Conservation (phyloP, 2,329 filamentous ascomycete species). For the Aureobasidium mangrovei region DNA sequence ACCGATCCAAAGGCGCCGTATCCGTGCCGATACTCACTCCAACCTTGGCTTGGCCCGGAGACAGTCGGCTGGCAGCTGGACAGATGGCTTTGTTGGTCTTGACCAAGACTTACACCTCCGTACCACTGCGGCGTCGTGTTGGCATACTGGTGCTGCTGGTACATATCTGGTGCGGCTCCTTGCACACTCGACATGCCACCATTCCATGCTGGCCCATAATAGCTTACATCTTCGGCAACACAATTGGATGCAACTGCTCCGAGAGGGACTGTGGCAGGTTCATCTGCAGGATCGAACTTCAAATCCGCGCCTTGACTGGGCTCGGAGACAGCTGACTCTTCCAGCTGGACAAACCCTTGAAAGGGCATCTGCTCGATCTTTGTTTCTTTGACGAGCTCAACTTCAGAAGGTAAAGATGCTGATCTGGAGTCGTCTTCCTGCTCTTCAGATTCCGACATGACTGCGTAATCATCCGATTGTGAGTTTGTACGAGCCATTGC, state of each 20-base stretch:
- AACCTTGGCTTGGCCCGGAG: not conserved
- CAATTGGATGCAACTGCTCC: not conserved
- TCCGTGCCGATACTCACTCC: constrained; percentile 3
- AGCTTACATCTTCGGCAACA: not conserved
- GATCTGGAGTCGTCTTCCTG: not conserved
- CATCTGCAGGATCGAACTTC: constrained; percentile 8
- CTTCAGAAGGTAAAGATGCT: not conserved
- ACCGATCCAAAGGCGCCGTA: not conserved
- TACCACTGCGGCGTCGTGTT: not conserved
- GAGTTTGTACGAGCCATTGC: not conserved
- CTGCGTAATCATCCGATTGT: not conserved
- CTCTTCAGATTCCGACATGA: not conserved
- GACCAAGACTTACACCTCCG: not conserved
- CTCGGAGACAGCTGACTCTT: not conserved
- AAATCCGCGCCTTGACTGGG: not conserved
- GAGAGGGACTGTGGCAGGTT: not conserved
- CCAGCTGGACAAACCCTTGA: not conserved
- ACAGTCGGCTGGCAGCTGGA: not conserved
- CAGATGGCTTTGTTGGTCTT: not conserved
- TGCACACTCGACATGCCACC: not conserved
- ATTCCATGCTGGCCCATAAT: not conserved
- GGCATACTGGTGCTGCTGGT: constrained; percentile 3
- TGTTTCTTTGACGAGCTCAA: not conserved
- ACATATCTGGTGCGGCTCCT: not conserved
- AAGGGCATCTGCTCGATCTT: not conserved